Evolutionary conservation across 306 rosid species (phyloP).

Genomic region (Glycine latifolia): DNA sequence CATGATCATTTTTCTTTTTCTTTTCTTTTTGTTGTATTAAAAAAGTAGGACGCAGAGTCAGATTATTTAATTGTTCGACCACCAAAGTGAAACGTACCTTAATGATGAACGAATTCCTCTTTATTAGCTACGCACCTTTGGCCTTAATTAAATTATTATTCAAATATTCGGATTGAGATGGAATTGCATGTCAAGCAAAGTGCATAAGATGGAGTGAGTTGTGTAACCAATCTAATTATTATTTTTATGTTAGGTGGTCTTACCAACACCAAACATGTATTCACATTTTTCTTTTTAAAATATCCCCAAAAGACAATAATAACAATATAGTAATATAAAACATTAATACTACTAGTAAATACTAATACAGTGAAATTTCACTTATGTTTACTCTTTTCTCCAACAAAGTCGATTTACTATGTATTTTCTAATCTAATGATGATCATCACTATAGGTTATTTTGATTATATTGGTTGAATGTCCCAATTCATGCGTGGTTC

Average conservation of each 20-base stretch:
- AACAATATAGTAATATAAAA: neutral
- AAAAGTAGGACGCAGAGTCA: constrained; percentile 3
- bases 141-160: constrained; percentile 39
- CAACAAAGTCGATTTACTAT: constrained; percentile 17
- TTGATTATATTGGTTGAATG: constrained; percentile 44
- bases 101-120: constrained; percentile 20
- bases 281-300: neutral
- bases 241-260: constrained; percentile 55
- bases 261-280: constrained; percentile 59
- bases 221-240: constrained; percentile 47
- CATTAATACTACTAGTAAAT: neutral
- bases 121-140: constrained; percentile 31
- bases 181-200: constrained; percentile 63
- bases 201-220: constrained; percentile 57
- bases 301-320: neutral
- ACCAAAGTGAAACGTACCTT: constrained; percentile 25
- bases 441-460: constrained; percentile 35
- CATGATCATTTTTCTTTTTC: neutral
- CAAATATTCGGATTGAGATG: constrained; percentile 28
- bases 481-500: constrained; percentile 45
- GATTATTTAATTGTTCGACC: constrained; percentile 13
- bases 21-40: constrained; percentile 30
- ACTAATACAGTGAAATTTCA: neutral
- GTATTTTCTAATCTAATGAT: constrained; percentile 9
- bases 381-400: constrained; percentile 8